These are phyloP conservation scores for Primulina tabacum DNA, from an alignment of 257 asterid species.

Conservation along the genomic window DNA sequence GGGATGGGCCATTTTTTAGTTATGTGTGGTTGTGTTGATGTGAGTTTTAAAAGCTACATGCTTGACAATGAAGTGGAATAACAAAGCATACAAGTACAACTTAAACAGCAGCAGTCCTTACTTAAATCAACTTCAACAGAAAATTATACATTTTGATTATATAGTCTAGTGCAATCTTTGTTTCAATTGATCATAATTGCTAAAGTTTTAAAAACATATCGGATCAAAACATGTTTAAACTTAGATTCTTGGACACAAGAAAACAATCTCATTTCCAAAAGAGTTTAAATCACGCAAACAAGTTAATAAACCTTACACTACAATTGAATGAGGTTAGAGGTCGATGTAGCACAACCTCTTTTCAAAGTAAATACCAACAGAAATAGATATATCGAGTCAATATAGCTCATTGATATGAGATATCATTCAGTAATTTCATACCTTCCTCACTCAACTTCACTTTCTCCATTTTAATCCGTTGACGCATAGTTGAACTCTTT, in stretches of 20 bases:
- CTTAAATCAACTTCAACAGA: background rate
- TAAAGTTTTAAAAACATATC: no score
- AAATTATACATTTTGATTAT: no score
- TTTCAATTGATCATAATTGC: no score
- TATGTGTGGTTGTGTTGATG: no score
- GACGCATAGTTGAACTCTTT: no score
- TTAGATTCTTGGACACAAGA: background rate
- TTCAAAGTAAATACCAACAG: background rate
- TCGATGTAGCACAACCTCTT: background rate
- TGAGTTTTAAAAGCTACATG: background rate
- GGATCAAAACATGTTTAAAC: background rate
- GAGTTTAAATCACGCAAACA: background rate
- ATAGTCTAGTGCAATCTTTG: background rate
- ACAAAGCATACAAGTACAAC: background rate
- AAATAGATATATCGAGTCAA: background rate
- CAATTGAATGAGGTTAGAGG: background rate
- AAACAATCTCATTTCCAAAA: background rate
- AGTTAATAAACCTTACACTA: background rate
- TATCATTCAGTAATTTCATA: slow-evolving; percentile 50
- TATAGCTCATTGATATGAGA: slow-evolving; percentile 46
- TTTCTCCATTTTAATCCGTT: slow-evolving; percentile 70
- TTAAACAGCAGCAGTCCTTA: background rate
- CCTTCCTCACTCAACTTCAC: slow-evolving; percentile 75
- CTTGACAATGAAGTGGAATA: background rate
- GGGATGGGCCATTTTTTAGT: no score